These are phyloP conservation scores for Pyrenophora graminea DNA, from an alignment of 2,329 filamentous ascomycete genomes.

Conservation along the genomic window DNA sequence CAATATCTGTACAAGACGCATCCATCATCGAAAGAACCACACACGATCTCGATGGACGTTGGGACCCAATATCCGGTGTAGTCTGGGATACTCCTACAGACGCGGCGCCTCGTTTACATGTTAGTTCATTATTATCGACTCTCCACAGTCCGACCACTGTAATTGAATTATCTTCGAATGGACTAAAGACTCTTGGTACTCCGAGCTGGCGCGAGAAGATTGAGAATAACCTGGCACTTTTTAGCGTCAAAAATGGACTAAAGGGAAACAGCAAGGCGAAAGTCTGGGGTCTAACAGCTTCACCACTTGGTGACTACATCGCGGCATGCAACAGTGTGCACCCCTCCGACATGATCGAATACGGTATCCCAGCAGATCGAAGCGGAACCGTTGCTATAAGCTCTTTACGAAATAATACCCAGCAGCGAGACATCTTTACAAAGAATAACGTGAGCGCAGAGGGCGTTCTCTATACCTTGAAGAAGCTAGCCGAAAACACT, in stretches of 20 bases:
- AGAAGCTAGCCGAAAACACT: conserved; percentile 40
- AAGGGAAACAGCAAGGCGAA: conserved; percentile 55
- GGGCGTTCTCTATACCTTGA: conserved; percentile 38
- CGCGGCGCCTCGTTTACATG: conserved; percentile 34
- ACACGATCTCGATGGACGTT: conserved; percentile 48
- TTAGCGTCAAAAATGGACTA: conserved; percentile 56
- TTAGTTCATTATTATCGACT: conserved; percentile 46
- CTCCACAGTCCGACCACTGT: conserved; percentile 37
- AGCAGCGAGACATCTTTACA: conserved; percentile 25
- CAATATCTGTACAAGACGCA: conserved; percentile 29
- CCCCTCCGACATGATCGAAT: conserved; percentile 62
- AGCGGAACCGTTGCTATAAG: conserved; percentile 45
- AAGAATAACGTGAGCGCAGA: conserved; percentile 34
- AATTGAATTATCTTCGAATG: conserved; percentile 29
- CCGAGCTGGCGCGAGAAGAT: conserved; percentile 51
- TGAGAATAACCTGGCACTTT: conserved; percentile 45
- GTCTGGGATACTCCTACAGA: conserved; percentile 37
- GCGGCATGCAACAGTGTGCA: conserved; percentile 59
- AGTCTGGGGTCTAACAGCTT: conserved; percentile 58
- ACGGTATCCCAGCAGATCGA: conserved; percentile 55
- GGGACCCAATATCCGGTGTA: conserved; percentile 47
- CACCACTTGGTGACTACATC: conserved; percentile 53
- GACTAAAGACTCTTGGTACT: conserved; percentile 9
- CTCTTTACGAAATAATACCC: conserved; percentile 23
- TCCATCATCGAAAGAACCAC: conserved; percentile 21